Evolutionary conservation across 805 yeast genomes (phyloP).

Genomic region (Wickerhamiella occidentalis): DNA sequence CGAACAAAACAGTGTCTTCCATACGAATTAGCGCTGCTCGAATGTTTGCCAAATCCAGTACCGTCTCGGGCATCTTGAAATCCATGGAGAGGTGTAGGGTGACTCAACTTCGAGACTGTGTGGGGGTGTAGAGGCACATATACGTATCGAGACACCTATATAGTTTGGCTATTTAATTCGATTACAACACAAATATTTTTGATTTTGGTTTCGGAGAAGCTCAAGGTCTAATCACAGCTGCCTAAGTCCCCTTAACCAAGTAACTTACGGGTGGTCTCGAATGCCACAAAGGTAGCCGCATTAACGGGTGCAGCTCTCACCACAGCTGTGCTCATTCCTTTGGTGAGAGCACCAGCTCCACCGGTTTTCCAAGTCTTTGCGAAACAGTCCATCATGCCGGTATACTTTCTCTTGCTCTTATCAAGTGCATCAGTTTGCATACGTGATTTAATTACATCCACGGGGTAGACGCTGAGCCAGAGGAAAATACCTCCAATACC

Average conservation of each 20-base stretch:
- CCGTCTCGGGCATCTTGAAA: constrained; percentile 71
- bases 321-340: constrained; percentile 86
- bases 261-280: constrained; percentile 60
- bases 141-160: too few relatives aligned
- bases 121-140: too few relatives aligned
- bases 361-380: constrained; percentile 39
- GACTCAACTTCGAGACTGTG: too few relatives aligned
- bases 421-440: constrained; percentile 64
- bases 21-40: constrained; percentile 74
- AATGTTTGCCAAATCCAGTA: constrained; percentile 67
- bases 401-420: constrained; percentile 46
- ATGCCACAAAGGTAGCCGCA: constrained; percentile 91
- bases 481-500: constrained; percentile 83
- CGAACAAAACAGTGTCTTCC: constrained; percentile 94
- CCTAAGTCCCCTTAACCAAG: constrained; percentile 21
- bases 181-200: too few relatives aligned
- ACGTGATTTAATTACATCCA: constrained; percentile 83
- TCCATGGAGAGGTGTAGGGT: too few relatives aligned
- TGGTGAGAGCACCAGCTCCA: constrained; percentile 70
- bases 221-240: not conserved
- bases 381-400: constrained; percentile 47
- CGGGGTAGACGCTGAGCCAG: constrained; percentile 78
- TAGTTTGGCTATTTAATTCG: too few relatives aligned
- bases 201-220: too few relatives aligned
- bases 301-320: constrained; percentile 97